A percentile compares a stretch with the other conserved stretches of the same genome.
Evolutionary conservation across 2,329 filamentous ascomycete species (phyloP).

Genomic region (Fusarium palustre): DNA sequence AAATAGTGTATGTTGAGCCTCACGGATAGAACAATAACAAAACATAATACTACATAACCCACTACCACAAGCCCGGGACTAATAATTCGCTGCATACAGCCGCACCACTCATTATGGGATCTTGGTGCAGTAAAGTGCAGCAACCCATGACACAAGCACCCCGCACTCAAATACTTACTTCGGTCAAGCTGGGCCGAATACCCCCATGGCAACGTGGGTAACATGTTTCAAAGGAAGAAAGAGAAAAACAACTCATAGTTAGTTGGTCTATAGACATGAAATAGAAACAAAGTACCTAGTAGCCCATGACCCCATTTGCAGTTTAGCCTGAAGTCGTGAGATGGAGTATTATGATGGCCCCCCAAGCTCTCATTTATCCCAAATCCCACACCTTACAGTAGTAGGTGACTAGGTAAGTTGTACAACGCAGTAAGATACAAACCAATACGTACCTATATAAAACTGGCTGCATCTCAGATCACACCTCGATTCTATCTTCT

Average conservation of each 20-base stretch:
- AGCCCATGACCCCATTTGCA: conserved; percentile 34
- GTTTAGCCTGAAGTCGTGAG: conserved; percentile 43
- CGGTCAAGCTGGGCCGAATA: conserved; percentile 32
- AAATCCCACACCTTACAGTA: background rate
- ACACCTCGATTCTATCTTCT: conserved; percentile 4
- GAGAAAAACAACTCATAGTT: conserved; percentile 4
- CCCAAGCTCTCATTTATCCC: conserved; percentile 42
- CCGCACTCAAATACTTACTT: conserved; percentile 31
- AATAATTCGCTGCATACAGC: conserved; percentile 17
- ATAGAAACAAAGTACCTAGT: conserved; percentile 14
- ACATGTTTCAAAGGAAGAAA: conserved; percentile 1
- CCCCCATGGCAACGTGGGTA: conserved; percentile 6
- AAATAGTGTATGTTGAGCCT: conserved; percentile 14
- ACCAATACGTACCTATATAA: conserved; percentile 25
- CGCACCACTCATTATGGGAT: conserved; percentile 42
- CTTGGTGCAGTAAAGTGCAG: conserved; percentile 6
- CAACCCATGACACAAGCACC: conserved; percentile 34
- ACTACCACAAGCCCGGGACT: conserved; percentile 3
- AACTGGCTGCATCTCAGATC: conserved; percentile 32
- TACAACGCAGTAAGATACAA: conserved; percentile 10
- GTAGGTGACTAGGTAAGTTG: background rate
- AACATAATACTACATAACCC: background rate
- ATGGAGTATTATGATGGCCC: conserved; percentile 44
- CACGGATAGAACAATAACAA: background rate
- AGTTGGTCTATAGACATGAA: background rate